Base-by-base conservation (phyloP, 768 basidiomycete species). In the Boletus reticuloceps region DNA sequence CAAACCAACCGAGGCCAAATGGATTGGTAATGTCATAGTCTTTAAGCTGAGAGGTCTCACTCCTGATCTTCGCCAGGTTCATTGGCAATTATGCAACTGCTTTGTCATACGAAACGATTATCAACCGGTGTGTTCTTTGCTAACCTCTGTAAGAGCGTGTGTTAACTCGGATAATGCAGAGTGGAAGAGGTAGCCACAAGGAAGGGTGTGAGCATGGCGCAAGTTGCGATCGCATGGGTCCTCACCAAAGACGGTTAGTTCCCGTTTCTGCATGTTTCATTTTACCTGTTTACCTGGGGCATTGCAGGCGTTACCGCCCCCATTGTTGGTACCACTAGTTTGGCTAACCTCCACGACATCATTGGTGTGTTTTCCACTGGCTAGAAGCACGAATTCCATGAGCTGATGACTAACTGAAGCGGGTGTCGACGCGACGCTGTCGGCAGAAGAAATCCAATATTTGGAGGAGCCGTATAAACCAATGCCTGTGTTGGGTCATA, bases 391-490 rank as follows among this genome's bases (percentile, higher is more conserved):
- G 14, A 40, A n/a, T 40, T 36, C 5, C 13, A 31, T 17, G 45
- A 50, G 17, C 48, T 68, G 19, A 67, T n/a, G 19, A 32, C 2
- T 6, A 7, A 16, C 36, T 32, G 14, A 50, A 75, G 74, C 53
- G 49, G 67, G 66, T 1, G 64, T 79, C 41, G 67, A 79, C 34
- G 58, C 83, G 44, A 66, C 75, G 42, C 68, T 84, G 55, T 75
- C 75, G 0, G 65, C 67, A 16, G 83, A 82, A 25, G 83, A 84
- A 56, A 69, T 79, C 37, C 69, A 74, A 52, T 74, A 71, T 43
- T 69, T 84, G 46, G 74, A 75, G 45, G 75, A 79, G 58, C 66
- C 69, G 1, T 84, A 83, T 64, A 56, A 52, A 42, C 74, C 82
- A 6, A 70, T 70, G 56, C 40, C 67, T 12, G 67, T 79, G 22